Evolutionary conservation across 2,329 filamentous ascomycete genomes (phyloP), one percentile per base, ranked within the genome.

Genomic region (Colletotrichum eremochloae): DNA sequence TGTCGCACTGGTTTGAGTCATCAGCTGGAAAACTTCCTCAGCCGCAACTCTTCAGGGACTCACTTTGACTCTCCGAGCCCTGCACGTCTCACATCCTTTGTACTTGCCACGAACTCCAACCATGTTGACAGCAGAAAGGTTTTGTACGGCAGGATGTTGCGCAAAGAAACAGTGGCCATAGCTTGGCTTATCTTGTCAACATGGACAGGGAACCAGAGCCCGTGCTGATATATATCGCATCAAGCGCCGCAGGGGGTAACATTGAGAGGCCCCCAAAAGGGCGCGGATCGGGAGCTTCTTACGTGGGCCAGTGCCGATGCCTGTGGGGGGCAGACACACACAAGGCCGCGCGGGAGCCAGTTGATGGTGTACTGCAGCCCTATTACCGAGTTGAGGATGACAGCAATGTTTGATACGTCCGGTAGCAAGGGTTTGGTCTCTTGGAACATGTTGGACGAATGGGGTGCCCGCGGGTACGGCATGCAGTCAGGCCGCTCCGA

Each of bases 31-130:
- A 52, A 31, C 57, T 50, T 53, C 58, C 65, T 68, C 65, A 57
- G 63, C 53, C 63, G 46, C 48, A 33, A 12, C n/a, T 56, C 38
- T 20, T 63, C 48, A 36, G 38, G 44, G 53, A 44, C 84, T 74
- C 81, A 89, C 89, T 78, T 89, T 90, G 73, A 91, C 89, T 78
- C 90, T 85, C 63, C 89, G 82, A 38, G 84, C 81, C 61, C 89
- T 83, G 77, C 89, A 91, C 36, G 89, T 91, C 79, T 90, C 89
- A 80, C 89, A 91, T 48, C 89, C 89, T 79, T 90, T 90, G 78
- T 88, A 91, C 79, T 90, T 91, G 63, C 89, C 89, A 48, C 88
- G 85, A 70, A 91, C 89, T 65, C 89, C 89, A 75, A 90, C 89
- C 89, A 90, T 90, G 46, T 68, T 83, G 77, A 74, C 53, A 48